Evolutionary conservation across 2,329 filamentous ascomycete species (phyloP).

Genomic region (Botrytis fragariae): DNA sequence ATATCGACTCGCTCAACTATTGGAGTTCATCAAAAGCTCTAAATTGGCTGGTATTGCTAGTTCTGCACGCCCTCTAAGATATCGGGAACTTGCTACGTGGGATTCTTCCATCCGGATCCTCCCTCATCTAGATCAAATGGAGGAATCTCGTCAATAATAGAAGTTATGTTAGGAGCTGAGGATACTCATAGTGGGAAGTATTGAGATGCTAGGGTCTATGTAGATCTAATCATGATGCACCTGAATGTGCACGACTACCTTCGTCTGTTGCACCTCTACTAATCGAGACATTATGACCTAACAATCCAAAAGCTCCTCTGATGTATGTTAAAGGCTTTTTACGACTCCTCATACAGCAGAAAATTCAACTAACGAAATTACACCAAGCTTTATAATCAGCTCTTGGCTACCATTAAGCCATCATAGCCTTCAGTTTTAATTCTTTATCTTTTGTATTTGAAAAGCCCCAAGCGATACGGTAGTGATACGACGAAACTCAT

Average conservation of each 20-base stretch:
- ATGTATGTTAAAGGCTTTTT: not conserved
- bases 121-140: not conserved
- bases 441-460: no score
- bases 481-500: no score
- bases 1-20: not conserved
- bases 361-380: not conserved
- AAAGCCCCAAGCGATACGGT: no score
- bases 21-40: not conserved
- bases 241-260: not conserved
- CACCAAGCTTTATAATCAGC: not conserved
- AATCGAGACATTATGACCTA: not conserved
- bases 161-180: not conserved
- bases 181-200: no score
- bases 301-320: not conserved
- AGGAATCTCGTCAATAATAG: not conserved
- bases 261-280: not conserved
- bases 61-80: not conserved
- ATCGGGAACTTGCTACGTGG: not conserved
- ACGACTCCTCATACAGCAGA: not conserved
- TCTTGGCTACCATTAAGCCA: rapidly evolving
- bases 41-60: not conserved
- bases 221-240: no score
- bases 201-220: no score
- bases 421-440: not conserved
- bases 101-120: no score